Base-by-base conservation (phyloP, 306 rosid genomes). In the Lathyrus sativus region DNA sequence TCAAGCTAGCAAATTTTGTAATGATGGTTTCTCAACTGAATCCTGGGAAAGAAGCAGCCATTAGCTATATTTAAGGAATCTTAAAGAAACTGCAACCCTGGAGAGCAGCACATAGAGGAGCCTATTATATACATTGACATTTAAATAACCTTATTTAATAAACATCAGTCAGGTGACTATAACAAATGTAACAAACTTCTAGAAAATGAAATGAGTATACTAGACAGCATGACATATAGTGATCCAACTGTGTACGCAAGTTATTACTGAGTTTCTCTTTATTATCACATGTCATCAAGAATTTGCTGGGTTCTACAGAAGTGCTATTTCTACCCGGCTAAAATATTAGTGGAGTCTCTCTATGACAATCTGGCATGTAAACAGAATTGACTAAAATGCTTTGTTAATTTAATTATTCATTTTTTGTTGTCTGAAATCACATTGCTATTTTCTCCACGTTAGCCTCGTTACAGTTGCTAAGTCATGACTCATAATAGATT, bases 1-100 rank as follows among this genome's bases (percentile, higher is more conserved):
- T 95, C 81, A 95, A 95, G 89, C 97, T 95, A 75, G 99, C 99
- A n/a, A 97, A 95, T 83, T 91, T 95, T 81, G 95, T 95, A 24
- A 96, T 95, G 65, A 88, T 89, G 73, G 99, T 95, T 31, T 95
- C 99, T 66, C 90, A 97, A 63, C 96, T 77, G 78, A 91, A 95
- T 82, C 67, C 97, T 19, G 99, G 91, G 83, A 95, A 85, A 84
- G 95, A 91, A 76, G 91, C 97, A 62, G 97, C 97, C n/a, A 80
- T 88, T 79, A 75, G 73, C 74, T 95, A 95, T 81, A 96, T 91
- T 49, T 89, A 83, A 55, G 97, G 97, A 53, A 73, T 95, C 71
- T 87, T 87, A 37, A 96, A 91, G 85, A 91, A 95, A 77, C 89
- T 95, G 71, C 91, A 80, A 49, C 84, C 87, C 96, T 29, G 83